These are phyloP conservation scores for Zymoseptoria passerinii DNA, from an alignment of 2,329 filamentous ascomycete species.

Conservation along the genomic window DNA sequence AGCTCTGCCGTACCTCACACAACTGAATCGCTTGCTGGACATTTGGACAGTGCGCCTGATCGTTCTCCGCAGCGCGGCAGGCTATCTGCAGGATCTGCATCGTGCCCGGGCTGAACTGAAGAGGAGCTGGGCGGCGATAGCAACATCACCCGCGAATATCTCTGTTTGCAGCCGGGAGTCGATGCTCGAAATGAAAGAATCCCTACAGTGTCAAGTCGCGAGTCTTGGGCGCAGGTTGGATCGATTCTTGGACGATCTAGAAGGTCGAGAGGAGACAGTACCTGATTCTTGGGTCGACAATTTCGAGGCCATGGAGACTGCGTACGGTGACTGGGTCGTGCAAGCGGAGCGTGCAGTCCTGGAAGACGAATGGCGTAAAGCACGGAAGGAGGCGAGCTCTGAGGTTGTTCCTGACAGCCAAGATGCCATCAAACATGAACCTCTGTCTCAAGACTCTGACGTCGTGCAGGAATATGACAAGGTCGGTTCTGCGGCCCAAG, in stretches of 20 bases:
- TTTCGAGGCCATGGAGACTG: conserved; percentile 69
- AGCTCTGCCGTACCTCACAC: conserved; percentile 71
- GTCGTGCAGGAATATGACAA: background rate
- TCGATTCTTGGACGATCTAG: conserved; percentile 75
- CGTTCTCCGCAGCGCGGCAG: conserved; percentile 65
- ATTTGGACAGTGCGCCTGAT: conserved; percentile 70
- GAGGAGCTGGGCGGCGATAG: conserved; percentile 58
- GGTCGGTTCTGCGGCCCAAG: background rate
- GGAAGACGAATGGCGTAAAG: conserved; percentile 47
- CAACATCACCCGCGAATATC: conserved; percentile 12
- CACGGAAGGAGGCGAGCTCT: background rate
- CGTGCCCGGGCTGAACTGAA: conserved; percentile 57
- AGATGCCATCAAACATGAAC: background rate
- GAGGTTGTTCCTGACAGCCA: background rate
- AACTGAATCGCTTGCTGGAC: conserved; percentile 62
- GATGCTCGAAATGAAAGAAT: conserved; percentile 35
- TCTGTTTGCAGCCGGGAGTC: conserved; percentile 15
- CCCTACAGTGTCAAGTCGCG: conserved; percentile 61
- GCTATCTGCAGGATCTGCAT: conserved; percentile 55
- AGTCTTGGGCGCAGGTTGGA: conserved; percentile 68
- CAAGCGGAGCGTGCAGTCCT: conserved; percentile 67
- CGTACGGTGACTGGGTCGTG: conserved; percentile 73
- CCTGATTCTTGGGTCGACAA: conserved; percentile 82
- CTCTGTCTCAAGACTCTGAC: background rate
- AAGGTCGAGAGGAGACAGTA: conserved; percentile 73